Evolutionary conservation across 257 asterid species (phyloP).

Genomic region (Capsicum pubescens): DNA sequence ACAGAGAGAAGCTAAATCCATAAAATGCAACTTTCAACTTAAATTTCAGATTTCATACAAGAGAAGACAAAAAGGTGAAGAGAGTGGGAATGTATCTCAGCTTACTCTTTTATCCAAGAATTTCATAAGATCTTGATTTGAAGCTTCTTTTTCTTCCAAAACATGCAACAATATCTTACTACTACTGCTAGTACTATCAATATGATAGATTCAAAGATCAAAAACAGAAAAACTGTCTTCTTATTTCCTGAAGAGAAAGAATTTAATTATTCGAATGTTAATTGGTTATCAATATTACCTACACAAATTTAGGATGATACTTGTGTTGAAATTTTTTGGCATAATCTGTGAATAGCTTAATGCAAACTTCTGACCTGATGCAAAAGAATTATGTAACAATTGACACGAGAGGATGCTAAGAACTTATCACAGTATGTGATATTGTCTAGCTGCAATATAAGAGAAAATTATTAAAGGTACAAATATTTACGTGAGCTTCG

Average conservation of each 20-base stretch:
- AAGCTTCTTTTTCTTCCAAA: slow-evolving; percentile 91
- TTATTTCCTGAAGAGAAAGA: slow-evolving; percentile 60
- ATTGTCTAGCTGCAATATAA: neutral
- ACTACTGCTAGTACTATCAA: slow-evolving; percentile 60
- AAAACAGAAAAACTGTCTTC: slow-evolving; percentile 59
- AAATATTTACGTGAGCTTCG: slow-evolving; percentile 65
- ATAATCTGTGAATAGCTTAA: slow-evolving; percentile 71
- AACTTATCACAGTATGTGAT: neutral
- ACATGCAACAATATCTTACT: slow-evolving; percentile 63
- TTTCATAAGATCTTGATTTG: slow-evolving; percentile 65
- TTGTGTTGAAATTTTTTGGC: slow-evolving; percentile 56
- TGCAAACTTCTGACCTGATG: slow-evolving; percentile 74
- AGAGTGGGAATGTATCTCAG: slow-evolving; percentile 7
- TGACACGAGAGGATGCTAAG: neutral
- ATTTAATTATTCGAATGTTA: neutral
- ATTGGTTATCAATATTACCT: too few relatives aligned
- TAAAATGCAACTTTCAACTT: neutral
- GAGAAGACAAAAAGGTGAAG: neutral
- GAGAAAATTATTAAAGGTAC: slow-evolving; percentile 23
- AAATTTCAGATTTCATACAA: neutral
- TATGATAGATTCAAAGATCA: slow-evolving; percentile 64
- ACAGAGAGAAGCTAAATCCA: neutral
- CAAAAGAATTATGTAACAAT: slow-evolving; percentile 27
- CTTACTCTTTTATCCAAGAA: slow-evolving; percentile 93
- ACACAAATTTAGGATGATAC: slow-evolving; percentile 37